These are phyloP conservation scores for Manihot esculenta DNA, from an alignment of 441 rosid genomes.

Conservation along the genomic window DNA sequence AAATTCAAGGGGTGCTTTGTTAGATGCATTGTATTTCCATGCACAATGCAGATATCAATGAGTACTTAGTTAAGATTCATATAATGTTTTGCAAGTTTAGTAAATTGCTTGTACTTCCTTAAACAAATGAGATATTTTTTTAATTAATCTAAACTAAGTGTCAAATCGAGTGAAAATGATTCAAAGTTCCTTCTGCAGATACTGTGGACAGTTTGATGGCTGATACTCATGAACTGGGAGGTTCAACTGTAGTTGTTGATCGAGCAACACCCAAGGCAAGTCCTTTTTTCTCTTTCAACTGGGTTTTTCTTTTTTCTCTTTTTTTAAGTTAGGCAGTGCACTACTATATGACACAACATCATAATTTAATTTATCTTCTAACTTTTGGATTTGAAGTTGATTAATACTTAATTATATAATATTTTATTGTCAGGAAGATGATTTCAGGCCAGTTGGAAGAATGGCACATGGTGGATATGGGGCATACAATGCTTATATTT, in stretches of 20 bases:
- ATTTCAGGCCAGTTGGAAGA: constrained; percentile 65
- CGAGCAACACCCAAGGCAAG: constrained; percentile 92
- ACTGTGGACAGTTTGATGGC: constrained; percentile 86
- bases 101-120: neutral
- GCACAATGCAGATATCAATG: neutral
- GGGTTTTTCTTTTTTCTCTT: neutral
- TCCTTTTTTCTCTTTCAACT: neutral
- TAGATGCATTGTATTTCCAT: neutral
- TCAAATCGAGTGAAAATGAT: neutral
- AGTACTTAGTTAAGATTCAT: neutral
- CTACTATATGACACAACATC: neutral
- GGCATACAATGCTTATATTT: constrained; percentile 91
- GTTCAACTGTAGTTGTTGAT: constrained; percentile 83
- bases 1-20: neutral
- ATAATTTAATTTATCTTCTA: neutral
- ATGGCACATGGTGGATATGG: constrained; percentile 77
- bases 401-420: neutral
- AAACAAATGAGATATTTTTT: neutral
- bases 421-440: constrained; percentile 63
- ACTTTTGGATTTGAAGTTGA: neutral
- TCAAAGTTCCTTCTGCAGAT: constrained; percentile 37
- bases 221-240: constrained; percentile 91
- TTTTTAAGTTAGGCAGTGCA: neutral
- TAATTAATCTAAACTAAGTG: neutral
- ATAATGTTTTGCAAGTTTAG: neutral